These are phyloP conservation scores for Talaromyces sp. DNA, from an alignment of 2,329 filamentous ascomycete species.

Conservation along the genomic window DNA sequence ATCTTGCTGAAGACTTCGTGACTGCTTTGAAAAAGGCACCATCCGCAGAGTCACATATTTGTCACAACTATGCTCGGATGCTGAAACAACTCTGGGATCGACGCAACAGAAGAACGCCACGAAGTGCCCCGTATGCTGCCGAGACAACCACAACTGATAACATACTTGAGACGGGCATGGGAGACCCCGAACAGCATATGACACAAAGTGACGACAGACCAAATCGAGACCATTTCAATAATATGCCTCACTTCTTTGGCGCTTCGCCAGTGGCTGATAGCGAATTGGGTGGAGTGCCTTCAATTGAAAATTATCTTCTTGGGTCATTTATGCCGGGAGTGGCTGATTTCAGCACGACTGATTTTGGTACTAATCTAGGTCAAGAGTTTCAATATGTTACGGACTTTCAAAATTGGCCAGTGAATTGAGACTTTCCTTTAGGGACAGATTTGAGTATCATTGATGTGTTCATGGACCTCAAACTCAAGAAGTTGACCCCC, in stretches of 20 bases:
- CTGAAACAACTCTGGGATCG: background rate
- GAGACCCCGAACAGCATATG: background rate
- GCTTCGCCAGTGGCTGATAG: background rate
- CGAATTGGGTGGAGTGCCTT: background rate
- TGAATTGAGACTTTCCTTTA: too few species aligned
- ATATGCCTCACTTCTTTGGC: background rate
- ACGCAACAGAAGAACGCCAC: background rate
- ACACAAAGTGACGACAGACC: background rate
- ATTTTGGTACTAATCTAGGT: background rate
- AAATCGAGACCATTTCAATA: background rate
- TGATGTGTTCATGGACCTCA: too few species aligned
- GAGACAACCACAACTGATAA: background rate
- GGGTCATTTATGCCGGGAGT: background rate
- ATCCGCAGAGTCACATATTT: background rate
- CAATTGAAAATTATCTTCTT: background rate
- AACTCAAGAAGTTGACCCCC: too few species aligned
- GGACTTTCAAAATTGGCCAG: background rate
- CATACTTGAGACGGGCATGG: background rate
- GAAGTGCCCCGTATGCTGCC: background rate
- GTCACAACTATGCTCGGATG: background rate
- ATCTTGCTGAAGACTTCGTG: background rate
- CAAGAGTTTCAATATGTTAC: background rate
- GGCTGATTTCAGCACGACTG: background rate
- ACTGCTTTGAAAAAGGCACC: background rate
- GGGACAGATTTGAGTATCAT: too few species aligned